Evolutionary conservation across 257 asterid genomes (phyloP).

Genomic region (Forsythia viridissima): DNA sequence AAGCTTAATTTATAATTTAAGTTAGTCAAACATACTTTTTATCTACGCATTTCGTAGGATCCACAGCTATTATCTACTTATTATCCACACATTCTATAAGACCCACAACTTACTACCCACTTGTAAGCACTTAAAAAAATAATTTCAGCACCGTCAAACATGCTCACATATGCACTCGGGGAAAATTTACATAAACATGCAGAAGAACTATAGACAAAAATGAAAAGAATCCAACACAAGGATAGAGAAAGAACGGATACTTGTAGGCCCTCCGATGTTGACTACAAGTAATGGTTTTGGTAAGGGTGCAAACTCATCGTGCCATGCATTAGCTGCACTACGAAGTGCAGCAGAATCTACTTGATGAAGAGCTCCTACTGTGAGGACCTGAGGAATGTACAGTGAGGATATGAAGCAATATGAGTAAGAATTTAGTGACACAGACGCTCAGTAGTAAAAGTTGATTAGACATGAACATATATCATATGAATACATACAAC

Average conservation of each 20-base stretch:
- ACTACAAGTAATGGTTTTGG: slow-evolving; percentile 90
- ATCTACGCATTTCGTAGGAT: too few species aligned
- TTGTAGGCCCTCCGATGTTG: slow-evolving; percentile 93
- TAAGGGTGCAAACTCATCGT: slow-evolving; percentile 77
- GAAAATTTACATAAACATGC: background rate
- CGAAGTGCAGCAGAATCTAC: slow-evolving; percentile 81
- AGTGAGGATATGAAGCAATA: slow-evolving; percentile 14
- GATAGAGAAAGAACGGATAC: slow-evolving; percentile 45
- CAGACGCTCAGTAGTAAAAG: slow-evolving; percentile 1
- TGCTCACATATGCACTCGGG: too few species aligned
- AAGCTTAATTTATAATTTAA: too few species aligned
- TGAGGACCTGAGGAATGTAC: slow-evolving; percentile 63
- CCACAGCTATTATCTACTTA: too few species aligned
- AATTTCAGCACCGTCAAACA: too few species aligned
- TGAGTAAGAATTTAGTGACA: slow-evolving; percentile 25
- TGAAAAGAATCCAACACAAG: background rate
- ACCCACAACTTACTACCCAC: too few species aligned
- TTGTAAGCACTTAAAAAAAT: too few species aligned
- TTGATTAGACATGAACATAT: slow-evolving; percentile 12
- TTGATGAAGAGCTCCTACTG: slow-evolving; percentile 95
- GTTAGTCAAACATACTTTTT: too few species aligned
- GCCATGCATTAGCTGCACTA: slow-evolving; percentile 84
- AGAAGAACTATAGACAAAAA: background rate
- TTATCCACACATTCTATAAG: too few species aligned
- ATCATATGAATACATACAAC: slow-evolving; percentile 56